Evolutionary conservation across 441 rosid species (phyloP), one percentile per base, ranked within the genome.

Genomic region (Gossypium lobatum): DNA sequence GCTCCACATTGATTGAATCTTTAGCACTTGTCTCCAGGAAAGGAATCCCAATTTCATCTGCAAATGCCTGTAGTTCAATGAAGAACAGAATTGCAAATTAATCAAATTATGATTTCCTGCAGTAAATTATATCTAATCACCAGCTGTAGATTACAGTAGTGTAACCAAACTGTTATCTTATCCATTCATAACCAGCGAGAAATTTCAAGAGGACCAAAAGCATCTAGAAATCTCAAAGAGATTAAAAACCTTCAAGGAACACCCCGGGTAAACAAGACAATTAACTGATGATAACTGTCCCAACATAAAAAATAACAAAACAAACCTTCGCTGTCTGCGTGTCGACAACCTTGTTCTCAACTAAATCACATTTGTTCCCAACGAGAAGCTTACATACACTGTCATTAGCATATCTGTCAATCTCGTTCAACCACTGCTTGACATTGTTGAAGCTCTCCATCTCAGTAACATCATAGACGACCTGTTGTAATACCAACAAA

Each of bases 381-480:
- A 90, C 93, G 8, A 93, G 75, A 75, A 91, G 90, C 85, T 93
- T 93, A 91, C 92, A 88, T 0, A 93, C 98, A 78, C 85, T 93
- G 18, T 91, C 96, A 83, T 87, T 91, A 46, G 94, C 97, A 80
- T 91, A 93, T 80, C 96, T 83, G 68, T 90, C 97, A 14, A 93
- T 91, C 83, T 91, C 97, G 67, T 84, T 87, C 87, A 90, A 83
- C 98, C 97, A 90, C 82, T 91, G 94, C 86, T 91, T 93, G 71
- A 93, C 98, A 75, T 93, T 93, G 84, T 91, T 88, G 86, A 91
- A 93, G 88, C 98, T 93, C 81, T 93, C 97, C 95, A 86, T 85
- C 80, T 91, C 97, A n/a, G 98, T 93, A 71, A 93, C 95, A 71
- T 91, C 97, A 80, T 91, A 93, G 55, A 91, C 94, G 78, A 91